phyloP scores from a whole-genome alignment of 257 asterid species.

The Rehmannia glutinosa region DNA sequence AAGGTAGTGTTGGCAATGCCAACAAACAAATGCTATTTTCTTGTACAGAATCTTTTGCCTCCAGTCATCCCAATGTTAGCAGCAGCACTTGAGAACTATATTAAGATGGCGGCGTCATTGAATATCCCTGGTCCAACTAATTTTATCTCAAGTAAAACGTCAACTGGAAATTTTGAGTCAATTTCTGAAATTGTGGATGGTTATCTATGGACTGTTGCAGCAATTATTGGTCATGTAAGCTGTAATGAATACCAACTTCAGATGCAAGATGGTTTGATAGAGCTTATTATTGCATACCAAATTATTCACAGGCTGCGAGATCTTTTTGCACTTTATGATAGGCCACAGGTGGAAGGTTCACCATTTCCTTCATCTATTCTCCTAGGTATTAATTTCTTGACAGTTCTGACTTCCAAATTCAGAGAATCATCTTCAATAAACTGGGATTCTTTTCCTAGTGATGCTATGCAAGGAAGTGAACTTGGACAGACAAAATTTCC shows the following conservation, averaged over 20 bases:
- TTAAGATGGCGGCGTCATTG: conserved; percentile 83
- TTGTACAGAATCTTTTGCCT: conserved; percentile 92
- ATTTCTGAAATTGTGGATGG: conserved; percentile 80
- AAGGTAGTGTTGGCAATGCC: conserved; percentile 57
- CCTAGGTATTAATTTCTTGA: conserved; percentile 73
- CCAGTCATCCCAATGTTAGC: conserved; percentile 96
- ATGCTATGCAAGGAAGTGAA: conserved; percentile 26
- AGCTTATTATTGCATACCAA: conserved; percentile 88
- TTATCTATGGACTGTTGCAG: conserved; percentile 73
- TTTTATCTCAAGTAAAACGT: conserved; percentile 49
- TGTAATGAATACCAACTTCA: conserved; percentile 59
- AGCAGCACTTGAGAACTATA: conserved; percentile 88
- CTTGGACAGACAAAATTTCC: conserved; percentile 20
- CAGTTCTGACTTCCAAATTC: conserved; percentile 79
- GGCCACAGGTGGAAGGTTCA: conserved; percentile 95
- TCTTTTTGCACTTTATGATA: conserved; percentile 94
- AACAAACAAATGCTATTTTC: conserved; percentile 80
- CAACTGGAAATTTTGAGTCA: conserved; percentile 54
- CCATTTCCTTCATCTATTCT: conserved; percentile 95
- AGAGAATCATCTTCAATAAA: conserved; percentile 60
- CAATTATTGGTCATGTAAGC: conserved; percentile 68
- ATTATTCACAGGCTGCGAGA: conserved; percentile 90
- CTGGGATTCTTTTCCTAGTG: conserved; percentile 58
- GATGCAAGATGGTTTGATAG: conserved; percentile 87
- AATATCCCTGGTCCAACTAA: conserved; percentile 56